A percentile compares a stretch with the other conserved stretches of the same genome.
Conservation (phyloP, 148 eudicot genomes). For the Euryodendron excelsum region DNA sequence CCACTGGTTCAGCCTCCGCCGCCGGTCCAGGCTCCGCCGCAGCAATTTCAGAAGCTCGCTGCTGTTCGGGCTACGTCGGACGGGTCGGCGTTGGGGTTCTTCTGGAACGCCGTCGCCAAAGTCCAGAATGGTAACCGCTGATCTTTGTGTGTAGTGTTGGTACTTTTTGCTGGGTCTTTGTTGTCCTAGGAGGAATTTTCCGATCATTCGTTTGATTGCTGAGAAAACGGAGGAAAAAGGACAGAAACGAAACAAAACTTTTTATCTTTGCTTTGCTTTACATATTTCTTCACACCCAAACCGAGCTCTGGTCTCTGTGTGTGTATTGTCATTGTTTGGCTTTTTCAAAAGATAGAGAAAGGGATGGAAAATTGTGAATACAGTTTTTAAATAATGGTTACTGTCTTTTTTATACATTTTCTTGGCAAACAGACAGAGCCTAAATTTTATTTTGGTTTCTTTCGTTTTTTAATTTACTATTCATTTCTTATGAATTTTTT, state of each 20-base stretch:
- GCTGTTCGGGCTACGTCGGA: slow-evolving; percentile 20
- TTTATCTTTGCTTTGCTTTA: not conserved
- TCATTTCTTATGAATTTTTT: not conserved
- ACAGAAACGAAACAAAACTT: too few relatives aligned
- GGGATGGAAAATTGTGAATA: too few relatives aligned
- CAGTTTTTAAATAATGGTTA: not conserved
- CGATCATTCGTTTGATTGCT: not conserved
- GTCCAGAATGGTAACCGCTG: slow-evolving; percentile 64
- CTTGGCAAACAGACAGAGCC: not conserved
- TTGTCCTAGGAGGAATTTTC: not conserved
- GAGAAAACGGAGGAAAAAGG: not conserved
- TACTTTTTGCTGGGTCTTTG: not conserved
- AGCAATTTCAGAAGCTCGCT: slow-evolving; percentile 38
- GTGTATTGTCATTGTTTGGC: not conserved
- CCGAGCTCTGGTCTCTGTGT: not conserved
- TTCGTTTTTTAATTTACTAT: not conserved
- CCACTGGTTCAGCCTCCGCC: slow-evolving; percentile 27
- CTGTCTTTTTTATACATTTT: not conserved
- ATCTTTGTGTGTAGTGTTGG: not conserved
- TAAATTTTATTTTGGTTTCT: not conserved
- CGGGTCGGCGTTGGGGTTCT: slow-evolving; percentile 41
- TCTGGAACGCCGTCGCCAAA: slow-evolving; percentile 62
- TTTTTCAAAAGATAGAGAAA: not conserved
- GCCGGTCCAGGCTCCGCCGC: slow-evolving; percentile 71
- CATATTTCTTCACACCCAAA: not conserved